Evolutionary conservation across 192 early-diverging fungal species (phyloP).

Genomic region (Coemansia sp.): DNA sequence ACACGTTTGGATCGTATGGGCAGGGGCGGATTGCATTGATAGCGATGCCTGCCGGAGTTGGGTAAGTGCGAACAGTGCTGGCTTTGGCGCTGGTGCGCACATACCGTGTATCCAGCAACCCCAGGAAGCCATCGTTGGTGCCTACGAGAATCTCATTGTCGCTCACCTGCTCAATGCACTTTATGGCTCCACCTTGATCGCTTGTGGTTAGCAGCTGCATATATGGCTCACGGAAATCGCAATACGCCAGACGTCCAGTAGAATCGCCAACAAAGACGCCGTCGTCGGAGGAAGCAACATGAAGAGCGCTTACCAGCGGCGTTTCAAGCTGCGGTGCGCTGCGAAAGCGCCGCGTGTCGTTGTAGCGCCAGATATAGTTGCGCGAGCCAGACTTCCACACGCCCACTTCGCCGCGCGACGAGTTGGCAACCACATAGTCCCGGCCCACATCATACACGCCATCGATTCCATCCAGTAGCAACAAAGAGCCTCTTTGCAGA

Average conservation of each 20-base stretch:
- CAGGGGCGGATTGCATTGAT: slow-evolving; percentile 24
- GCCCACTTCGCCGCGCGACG: slow-evolving; percentile 26
- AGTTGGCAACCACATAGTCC: slow-evolving; percentile 45
- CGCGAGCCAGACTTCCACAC: slow-evolving; percentile 43
- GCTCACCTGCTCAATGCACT: slow-evolving; percentile 20
- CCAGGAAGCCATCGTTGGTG: slow-evolving; percentile 19
- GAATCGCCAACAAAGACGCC: slow-evolving; percentile 31
- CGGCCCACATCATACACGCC: slow-evolving; percentile 41
- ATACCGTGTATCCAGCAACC: slow-evolving; percentile 29
- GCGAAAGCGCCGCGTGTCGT: slow-evolving; percentile 37
- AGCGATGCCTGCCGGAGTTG: neutral
- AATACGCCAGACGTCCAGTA: slow-evolving; percentile 14
- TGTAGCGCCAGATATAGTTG: slow-evolving; percentile 48
- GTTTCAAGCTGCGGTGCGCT: neutral
- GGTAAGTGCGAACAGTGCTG: slow-evolving; percentile 5
- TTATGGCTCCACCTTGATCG: slow-evolving; percentile 6
- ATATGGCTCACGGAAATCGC: slow-evolving; percentile 39
- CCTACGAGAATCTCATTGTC: slow-evolving; percentile 21
- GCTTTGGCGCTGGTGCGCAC: slow-evolving; percentile 1
- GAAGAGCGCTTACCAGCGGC: slow-evolving; percentile 24
- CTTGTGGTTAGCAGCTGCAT: slow-evolving; percentile 13
- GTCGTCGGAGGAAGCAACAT: slow-evolving; percentile 13
- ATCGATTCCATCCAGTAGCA: slow-evolving; percentile 33
- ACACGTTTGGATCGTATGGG: slow-evolving; percentile 26
- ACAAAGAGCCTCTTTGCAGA: slow-evolving; percentile 28